These are phyloP conservation scores for Candida nitratophila DNA, from an alignment of 805 yeast genomes.

Conservation along the genomic window DNA sequence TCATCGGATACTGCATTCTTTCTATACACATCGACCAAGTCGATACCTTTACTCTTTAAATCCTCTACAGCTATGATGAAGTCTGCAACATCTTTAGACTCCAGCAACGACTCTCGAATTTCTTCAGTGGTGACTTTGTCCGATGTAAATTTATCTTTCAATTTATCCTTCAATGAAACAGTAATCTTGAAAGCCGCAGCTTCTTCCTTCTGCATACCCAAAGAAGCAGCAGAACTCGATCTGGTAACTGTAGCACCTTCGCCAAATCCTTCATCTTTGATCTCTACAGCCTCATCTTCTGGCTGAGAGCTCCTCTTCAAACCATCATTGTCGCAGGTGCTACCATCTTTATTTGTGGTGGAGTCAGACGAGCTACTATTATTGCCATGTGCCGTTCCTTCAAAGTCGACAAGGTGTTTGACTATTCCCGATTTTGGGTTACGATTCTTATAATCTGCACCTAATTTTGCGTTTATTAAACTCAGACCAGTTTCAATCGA, in stretches of 20 bases:
- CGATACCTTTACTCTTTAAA: conserved; percentile 33
- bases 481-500: conserved; percentile 54
- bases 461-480: conserved; percentile 14
- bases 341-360: neutral
- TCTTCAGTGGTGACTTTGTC: conserved; percentile 23
- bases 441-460: conserved; percentile 3
- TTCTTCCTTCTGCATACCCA: conserved; percentile 14
- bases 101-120: conserved; percentile 23
- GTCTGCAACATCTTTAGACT: conserved; percentile 29
- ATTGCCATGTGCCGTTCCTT: conserved; percentile 1
- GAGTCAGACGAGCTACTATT: neutral
- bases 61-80: conserved; percentile 32
- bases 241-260: conserved; percentile 5
- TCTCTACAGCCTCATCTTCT: conserved; percentile 3
- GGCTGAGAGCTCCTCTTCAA: conserved; percentile 6
- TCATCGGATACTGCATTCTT: neutral
- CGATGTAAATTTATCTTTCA: neutral
- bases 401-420: conserved; percentile 6
- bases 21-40: conserved; percentile 26
- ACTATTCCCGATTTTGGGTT: neutral
- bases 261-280: conserved; percentile 5
- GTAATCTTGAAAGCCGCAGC: conserved; percentile 11
- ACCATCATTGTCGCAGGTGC: conserved; percentile 6
- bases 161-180: neutral
- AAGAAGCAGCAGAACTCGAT: conserved; percentile 7